Conservation (phyloP, 2,329 filamentous ascomycete genomes). For the Arthroderma uncinatum region DNA sequence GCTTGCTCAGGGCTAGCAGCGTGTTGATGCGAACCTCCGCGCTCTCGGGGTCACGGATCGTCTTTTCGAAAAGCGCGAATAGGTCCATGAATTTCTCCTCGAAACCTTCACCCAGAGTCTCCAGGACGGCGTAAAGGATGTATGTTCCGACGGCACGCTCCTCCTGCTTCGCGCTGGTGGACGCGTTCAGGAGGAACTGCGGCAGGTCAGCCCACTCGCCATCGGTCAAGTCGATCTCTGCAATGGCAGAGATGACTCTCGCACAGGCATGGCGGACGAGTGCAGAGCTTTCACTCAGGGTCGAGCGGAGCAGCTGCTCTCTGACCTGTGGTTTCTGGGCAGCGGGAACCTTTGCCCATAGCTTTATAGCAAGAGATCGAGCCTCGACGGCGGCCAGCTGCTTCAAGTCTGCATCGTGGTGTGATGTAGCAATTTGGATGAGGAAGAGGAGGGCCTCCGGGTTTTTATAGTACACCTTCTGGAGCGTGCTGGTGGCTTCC, state of each 20-base stretch:
- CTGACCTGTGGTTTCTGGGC: conserved; percentile 71
- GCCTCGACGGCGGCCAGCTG: conserved; percentile 90
- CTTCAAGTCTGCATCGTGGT: conserved; percentile 59
- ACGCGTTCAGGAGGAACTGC: conserved; percentile 65
- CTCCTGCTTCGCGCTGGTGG: conserved; percentile 59
- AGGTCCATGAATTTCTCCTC: conserved; percentile 68
- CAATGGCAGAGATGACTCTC: conserved; percentile 77
- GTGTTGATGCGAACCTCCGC: conserved; percentile 91
- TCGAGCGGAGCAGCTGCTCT: conserved; percentile 70
- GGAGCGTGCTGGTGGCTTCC: conserved; percentile 76
- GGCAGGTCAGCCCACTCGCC: conserved; percentile 78
- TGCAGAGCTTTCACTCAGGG: conserved; percentile 64
- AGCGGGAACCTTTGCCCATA: conserved; percentile 65
- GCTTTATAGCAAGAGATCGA: conserved; percentile 67
- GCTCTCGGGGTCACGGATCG: conserved; percentile 82
- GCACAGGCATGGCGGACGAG: conserved; percentile 77
- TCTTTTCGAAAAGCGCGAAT: conserved; percentile 71
- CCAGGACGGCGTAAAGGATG: conserved; percentile 83
- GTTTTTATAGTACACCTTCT: conserved; percentile 85
- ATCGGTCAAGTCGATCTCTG: conserved; percentile 73
- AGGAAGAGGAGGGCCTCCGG: conserved; percentile 75
- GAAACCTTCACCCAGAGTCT: conserved; percentile 76
- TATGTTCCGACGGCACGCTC: conserved; percentile 87
- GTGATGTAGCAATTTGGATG: conserved; percentile 75
- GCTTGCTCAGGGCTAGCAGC: conserved; percentile 74